These are phyloP conservation scores for Exophiala mesophila DNA, from an alignment of 2,329 filamentous ascomycete species.

Conservation along the genomic window DNA sequence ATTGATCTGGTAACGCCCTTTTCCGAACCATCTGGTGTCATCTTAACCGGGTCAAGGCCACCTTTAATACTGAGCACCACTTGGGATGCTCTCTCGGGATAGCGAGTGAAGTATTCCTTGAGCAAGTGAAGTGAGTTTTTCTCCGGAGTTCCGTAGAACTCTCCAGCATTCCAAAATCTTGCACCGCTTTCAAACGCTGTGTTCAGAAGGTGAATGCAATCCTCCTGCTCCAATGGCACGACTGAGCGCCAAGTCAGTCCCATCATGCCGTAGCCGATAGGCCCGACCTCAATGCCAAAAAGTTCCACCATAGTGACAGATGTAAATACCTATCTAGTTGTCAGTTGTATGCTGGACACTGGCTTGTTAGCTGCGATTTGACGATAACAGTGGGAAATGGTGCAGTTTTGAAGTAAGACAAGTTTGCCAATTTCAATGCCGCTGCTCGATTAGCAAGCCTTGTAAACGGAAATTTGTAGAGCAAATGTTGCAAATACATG, in stretches of 20 bases:
- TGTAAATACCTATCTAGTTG: too few species aligned
- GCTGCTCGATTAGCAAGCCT: too few species aligned
- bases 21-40: conserved; percentile 48
- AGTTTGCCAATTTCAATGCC: too few species aligned
- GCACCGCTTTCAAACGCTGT: conserved; percentile 45
- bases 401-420: too few species aligned
- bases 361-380: too few species aligned
- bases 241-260: conserved; percentile 3
- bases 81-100: conserved; percentile 59
- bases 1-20: conserved; percentile 52
- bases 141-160: conserved; percentile 58
- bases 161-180: conserved; percentile 57
- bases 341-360: too few species aligned
- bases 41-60: conserved; percentile 35
- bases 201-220: conserved; percentile 50
- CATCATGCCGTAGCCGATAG: conserved; percentile 48
- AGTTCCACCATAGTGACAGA: conserved; percentile 23
- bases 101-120: conserved; percentile 56
- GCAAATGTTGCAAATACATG: too few species aligned
- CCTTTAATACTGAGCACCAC: conserved; percentile 61
- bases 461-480: too few species aligned
- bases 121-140: conserved; percentile 57
- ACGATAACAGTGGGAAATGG: too few species aligned
- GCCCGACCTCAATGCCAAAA: conserved; percentile 43
- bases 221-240: conserved; percentile 8